A percentile compares a stretch with the other conserved stretches of the same genome.
phyloP scores from a whole-genome alignment of 2,329 filamentous ascomycete genomes.

The Blastomyces percursus region DNA sequence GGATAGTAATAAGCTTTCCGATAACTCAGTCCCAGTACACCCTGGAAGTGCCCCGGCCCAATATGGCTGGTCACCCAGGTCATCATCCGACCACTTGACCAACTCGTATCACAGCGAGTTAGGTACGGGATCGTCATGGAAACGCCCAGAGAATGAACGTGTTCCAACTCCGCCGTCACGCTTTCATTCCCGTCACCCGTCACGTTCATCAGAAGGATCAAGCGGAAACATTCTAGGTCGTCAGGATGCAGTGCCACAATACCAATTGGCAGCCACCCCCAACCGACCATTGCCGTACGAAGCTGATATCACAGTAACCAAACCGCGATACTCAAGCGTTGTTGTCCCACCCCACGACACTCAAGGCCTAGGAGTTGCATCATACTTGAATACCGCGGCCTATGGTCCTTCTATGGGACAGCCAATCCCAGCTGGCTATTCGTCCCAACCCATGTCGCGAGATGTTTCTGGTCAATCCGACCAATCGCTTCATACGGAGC shows the following conservation, averaged over 20 bases:
- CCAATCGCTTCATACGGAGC: constrained; percentile 18
- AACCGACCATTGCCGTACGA: constrained; percentile 24
- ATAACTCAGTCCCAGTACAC: background rate
- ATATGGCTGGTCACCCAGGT: background rate
- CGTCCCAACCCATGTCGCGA: constrained; percentile 22
- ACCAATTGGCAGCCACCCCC: constrained; percentile 8
- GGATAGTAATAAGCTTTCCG: background rate
- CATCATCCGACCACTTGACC: constrained; percentile 16
- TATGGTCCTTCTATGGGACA: constrained; percentile 1
- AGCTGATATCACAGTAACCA: constrained; percentile 24
- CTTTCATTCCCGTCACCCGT: constrained; percentile 18
- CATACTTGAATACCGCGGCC: constrained; percentile 4
- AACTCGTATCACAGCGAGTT: constrained; percentile 26
- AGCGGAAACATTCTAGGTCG: background rate
- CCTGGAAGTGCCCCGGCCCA: background rate
- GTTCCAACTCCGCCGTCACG: constrained; percentile 20
- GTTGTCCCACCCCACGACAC: background rate
- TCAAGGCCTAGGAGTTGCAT: constrained; percentile 3
- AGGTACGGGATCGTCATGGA: constrained; percentile 17
- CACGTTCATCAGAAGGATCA: constrained; percentile 9
- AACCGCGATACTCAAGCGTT: constrained; percentile 11
- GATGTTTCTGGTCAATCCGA: constrained; percentile 20
- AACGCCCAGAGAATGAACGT: constrained; percentile 17
- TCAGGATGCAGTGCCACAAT: background rate
- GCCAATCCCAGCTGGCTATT: constrained; percentile 17